Percentiles rank a stretch among this genome's conserved stretches.
Evolutionary conservation across 2,329 filamentous ascomycete species (phyloP).

Genomic region (Ceratocystis papillata): DNA sequence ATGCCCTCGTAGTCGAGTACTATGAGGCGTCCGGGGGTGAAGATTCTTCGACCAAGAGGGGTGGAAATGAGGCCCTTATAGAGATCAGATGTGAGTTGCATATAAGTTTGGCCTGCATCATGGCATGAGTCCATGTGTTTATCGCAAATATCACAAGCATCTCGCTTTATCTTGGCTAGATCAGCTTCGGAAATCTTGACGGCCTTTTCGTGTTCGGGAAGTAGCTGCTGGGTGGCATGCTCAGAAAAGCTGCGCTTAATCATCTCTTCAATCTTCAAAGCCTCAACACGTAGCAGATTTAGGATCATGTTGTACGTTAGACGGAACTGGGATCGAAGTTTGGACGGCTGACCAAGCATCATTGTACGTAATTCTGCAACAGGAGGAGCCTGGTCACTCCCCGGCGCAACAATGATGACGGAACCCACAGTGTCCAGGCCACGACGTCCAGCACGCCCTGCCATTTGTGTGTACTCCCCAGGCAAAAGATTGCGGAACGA

Average conservation of each 20-base stretch:
- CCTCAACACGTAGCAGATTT: slow-evolving; percentile 87
- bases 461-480: slow-evolving; percentile 98
- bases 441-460: slow-evolving; percentile 82
- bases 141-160: slow-evolving; percentile 73
- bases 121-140: slow-evolving; percentile 70
- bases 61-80: slow-evolving; percentile 67
- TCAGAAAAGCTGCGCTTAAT: slow-evolving; percentile 99
- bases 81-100: slow-evolving; percentile 67
- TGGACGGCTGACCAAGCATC: slow-evolving; percentile 92
- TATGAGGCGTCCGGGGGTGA: slow-evolving; percentile 62
- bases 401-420: slow-evolving; percentile 83
- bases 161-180: slow-evolving; percentile 77
- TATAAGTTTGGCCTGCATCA: slow-evolving; percentile 67
- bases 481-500: slow-evolving; percentile 82
- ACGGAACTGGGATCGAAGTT: slow-evolving; percentile 89
- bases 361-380: slow-evolving; percentile 75
- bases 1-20: slow-evolving; percentile 79
- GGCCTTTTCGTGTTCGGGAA: slow-evolving; percentile 91
- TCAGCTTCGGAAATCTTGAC: slow-evolving; percentile 88
- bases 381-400: slow-evolving; percentile 75
- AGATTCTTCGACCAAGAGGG: slow-evolving; percentile 71
- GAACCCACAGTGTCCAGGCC: slow-evolving; percentile 87
- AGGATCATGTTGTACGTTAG: slow-evolving; percentile 99
- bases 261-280: slow-evolving; percentile 98
- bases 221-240: slow-evolving; percentile 85